A percentile compares a stretch with the other conserved stretches of the same genome.
These are phyloP conservation scores for Coccomyxa sp. DNA, from an alignment of 139 green algal genomes.

Conservation along the genomic window DNA sequence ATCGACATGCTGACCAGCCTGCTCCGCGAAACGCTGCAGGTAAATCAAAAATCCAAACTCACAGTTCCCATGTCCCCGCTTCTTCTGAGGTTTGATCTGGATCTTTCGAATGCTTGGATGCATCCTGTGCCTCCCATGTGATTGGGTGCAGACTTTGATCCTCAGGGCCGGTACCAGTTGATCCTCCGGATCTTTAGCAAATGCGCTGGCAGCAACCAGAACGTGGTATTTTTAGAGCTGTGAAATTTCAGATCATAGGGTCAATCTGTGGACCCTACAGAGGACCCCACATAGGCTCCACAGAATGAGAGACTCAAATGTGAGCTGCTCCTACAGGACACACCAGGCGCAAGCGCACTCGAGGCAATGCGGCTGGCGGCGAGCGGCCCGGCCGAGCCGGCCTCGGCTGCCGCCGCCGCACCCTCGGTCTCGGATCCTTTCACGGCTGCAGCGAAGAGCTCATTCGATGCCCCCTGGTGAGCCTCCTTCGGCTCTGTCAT, in stretches of 20 bases:
- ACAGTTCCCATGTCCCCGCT: background rate
- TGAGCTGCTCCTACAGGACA: background rate
- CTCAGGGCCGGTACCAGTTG: background rate
- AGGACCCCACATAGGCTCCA: background rate
- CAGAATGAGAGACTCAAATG: background rate
- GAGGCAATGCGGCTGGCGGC: background rate
- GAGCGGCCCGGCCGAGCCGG: no score
- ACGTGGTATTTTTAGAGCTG: background rate
- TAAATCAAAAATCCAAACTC: background rate
- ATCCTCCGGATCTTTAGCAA: no score
- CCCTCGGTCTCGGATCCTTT: background rate
- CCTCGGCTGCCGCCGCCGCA: background rate
- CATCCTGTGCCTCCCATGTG: background rate
- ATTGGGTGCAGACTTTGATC: background rate
- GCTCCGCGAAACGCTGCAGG: constrained; percentile 1
- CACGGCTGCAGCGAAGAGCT: background rate
- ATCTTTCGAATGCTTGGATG: background rate
- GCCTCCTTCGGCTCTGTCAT: background rate
- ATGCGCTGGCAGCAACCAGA: background rate
- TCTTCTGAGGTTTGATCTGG: background rate
- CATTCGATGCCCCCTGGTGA: background rate
- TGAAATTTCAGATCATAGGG: no score
- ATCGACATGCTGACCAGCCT: constrained; percentile 2
- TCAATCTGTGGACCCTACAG: background rate
- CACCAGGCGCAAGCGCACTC: background rate